Evolutionary conservation across 768 basidiomycete genomes (phyloP).

Genomic region (Multifurca ochricompacta): DNA sequence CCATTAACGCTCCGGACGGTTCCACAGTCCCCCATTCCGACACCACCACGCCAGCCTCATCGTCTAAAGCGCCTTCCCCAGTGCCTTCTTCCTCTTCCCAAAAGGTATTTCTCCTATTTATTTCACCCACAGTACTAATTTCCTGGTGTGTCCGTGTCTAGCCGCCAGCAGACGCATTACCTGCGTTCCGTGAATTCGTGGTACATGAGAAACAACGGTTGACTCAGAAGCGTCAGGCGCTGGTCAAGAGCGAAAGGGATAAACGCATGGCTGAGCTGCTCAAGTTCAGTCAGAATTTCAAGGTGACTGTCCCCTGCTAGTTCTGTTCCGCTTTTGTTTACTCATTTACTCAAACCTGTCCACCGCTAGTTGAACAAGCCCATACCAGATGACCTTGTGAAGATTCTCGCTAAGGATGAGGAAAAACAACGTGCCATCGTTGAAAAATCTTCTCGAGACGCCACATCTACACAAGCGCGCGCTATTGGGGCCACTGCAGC

Average conservation of each 20-base stretch:
- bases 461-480: conserved; percentile 57
- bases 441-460: conserved; percentile 68
- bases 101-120: conserved; percentile 39
- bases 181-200: conserved; percentile 89
- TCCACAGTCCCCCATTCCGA: conserved; percentile 34
- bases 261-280: conserved; percentile 88
- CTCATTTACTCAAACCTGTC: background rate
- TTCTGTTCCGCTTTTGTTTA: background rate
- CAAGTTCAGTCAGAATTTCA: conserved; percentile 91
- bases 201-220: conserved; percentile 84
- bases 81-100: conserved; percentile 42
- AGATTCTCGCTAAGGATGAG: conserved; percentile 90
- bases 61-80: conserved; percentile 58
- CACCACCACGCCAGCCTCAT: conserved; percentile 36
- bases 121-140: background rate
- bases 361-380: conserved; percentile 74
- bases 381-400: conserved; percentile 89
- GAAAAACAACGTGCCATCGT: conserved; percentile 79
- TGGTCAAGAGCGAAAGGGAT: conserved; percentile 91
- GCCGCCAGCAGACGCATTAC: conserved; percentile 68
- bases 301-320: conserved; percentile 42
- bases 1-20: conserved; percentile 75
- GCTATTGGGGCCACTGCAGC: conserved; percentile 40
- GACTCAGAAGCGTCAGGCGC: conserved; percentile 82
- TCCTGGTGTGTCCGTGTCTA: conserved; percentile 27